Conservation (phyloP, 805 yeast species). For the Kodamaea hsintzibuensis region DNA sequence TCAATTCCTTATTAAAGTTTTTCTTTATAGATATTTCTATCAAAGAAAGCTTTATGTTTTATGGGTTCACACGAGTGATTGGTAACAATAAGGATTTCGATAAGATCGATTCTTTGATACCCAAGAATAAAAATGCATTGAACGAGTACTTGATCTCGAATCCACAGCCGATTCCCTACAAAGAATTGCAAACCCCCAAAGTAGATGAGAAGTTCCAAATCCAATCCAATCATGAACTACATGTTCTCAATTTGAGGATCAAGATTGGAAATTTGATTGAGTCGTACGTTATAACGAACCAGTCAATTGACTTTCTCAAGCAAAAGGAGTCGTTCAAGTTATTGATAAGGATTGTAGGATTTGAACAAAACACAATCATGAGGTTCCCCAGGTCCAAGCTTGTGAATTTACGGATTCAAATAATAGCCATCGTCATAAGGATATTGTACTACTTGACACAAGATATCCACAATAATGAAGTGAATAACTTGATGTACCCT, state of each 20-base stretch:
- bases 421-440: slow-evolving; percentile 43
- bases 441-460: slow-evolving; percentile 41
- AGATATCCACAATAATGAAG: slow-evolving; percentile 23
- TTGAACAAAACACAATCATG: slow-evolving; percentile 48
- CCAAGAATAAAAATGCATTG: slow-evolving; percentile 25
- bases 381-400: slow-evolving; percentile 46
- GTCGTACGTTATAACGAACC: slow-evolving; percentile 33
- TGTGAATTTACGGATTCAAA: slow-evolving; percentile 36
- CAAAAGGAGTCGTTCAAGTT: slow-evolving; percentile 41
- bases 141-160: slow-evolving; percentile 22
- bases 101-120: slow-evolving; percentile 45
- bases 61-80: slow-evolving; percentile 53
- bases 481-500: slow-evolving; percentile 37
- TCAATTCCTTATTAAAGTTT: slow-evolving; percentile 32
- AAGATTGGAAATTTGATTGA: slow-evolving; percentile 53
- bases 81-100: slow-evolving; percentile 51
- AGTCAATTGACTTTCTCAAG: slow-evolving; percentile 27
- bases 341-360: slow-evolving; percentile 44
- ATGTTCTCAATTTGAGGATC: slow-evolving; percentile 43
- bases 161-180: slow-evolving; percentile 31
- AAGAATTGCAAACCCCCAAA: not conserved
- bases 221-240: slow-evolving; percentile 42
- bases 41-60: slow-evolving; percentile 44
- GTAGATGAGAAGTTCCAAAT: slow-evolving; percentile 16
- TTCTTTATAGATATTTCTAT: slow-evolving; percentile 43